Evolutionary conservation across 2,329 filamentous ascomycete species (phyloP), one percentile per base, ranked within the genome.

Genomic region (Penicillium psychrosexuale): DNA sequence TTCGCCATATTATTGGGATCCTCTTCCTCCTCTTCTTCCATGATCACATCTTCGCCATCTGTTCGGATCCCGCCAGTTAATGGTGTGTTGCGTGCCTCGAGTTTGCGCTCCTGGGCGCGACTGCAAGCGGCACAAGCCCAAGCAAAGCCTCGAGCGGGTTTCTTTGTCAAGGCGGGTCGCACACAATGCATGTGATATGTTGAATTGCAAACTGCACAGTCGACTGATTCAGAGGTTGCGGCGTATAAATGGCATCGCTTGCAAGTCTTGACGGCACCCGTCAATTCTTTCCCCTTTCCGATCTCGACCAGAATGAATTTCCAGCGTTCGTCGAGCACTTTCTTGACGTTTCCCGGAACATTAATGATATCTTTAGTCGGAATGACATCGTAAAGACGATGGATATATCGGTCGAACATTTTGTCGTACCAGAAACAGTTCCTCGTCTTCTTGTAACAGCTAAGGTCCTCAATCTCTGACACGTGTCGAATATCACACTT

Each of bases 111-210:
- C 70, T 96, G 92, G n/a, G 91, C 92, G 66, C 93, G 87, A 73
- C 91, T 97, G 75, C 94, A 99, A 56, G 93, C 89, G 51, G 90
- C 94, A 73, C 94, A 99, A 30, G 94, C 93, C 94, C 94, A 99
- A 5, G 91, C 94, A 75, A 99, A 99, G 37, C 94, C 94, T 73
- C 94, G 88, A 44, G 93, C 96, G 19, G 94, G 94, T 75, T 99
- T 99, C 75, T 97, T 99, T 50, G 91, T 82, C 59, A 99, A 75
- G 36, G 92, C 91, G 38, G 94, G 94, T 58, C 89, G 88, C 53
- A 99, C 94, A 73, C 94, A 99, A 68, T 92, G 90, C 93, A 99
- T 97, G 78, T 99, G 94, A 76, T 97, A 99, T 13, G 93, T 97
- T 72, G 91, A 87, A 69, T 87, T 84, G 74, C 94, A 99, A 52